Base-by-base conservation (phyloP, 225 moss, liverwort and hornwort genomes). In the Marchantia paleacea region DNA sequence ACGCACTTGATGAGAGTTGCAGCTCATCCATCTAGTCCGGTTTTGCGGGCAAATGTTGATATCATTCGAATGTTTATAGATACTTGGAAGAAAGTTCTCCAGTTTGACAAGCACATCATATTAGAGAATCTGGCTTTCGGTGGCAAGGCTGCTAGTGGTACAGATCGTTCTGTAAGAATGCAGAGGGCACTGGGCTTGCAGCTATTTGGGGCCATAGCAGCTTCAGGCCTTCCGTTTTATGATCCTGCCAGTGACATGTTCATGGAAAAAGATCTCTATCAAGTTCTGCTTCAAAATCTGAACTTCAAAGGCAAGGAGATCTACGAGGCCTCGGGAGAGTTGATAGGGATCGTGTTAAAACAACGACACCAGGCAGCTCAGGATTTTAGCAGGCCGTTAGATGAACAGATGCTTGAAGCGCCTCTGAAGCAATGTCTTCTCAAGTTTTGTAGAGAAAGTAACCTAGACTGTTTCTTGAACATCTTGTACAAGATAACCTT, bases 281-380 rank as follows among this genome's bases (percentile, higher is more conserved):
- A 91, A 79, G 91, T 89, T 52, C 80, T 96, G 72, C 87, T 96
- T 77, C 90, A 91, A 82, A 96, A 91, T 82, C 81, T 96, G 80
- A 91, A 60, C 81, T 88, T 89, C 14, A 90, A 81, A 72, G 83
- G 86, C 0, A 96, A 96, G 82, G 90, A 96, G 72, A 86, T 96
- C 20, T 96, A 92, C 81, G 96, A 96, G 88, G 94, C 96, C 76
- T 89, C 96, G 74, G 96, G 90, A 50, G 96, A 96, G 81, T 89
- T 96, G 71, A 53, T 96, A 57, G 96, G 96, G 28, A 91, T 94
- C 72, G 81, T 86, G 11, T 77, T 93, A 62, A 93, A 88, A 63
- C 84, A 90, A 66, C 81, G 89, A 69, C 82, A 88, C 53, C 89
- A 91, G 76, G 81, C 76, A 26, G 13, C 73, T 9, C 28, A 60